Evolutionary conservation across 371 early-diverging fungal genomes (phyloP).

Genomic region (Apophysomyces variabilis): DNA sequence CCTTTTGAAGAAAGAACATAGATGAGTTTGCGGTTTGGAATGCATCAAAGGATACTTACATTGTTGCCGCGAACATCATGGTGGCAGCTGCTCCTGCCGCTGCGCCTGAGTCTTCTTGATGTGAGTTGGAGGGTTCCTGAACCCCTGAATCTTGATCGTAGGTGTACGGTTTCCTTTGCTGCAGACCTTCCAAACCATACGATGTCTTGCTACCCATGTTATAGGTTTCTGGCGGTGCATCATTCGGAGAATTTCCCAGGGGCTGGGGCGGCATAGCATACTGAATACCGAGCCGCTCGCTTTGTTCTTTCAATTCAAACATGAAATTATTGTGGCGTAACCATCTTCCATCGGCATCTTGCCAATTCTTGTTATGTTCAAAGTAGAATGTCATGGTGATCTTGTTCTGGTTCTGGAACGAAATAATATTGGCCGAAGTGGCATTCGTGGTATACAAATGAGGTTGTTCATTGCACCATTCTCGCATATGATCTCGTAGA

Average conservation of each 20-base stretch:
- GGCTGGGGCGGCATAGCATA: slow-evolving; percentile 54
- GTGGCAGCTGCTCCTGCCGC: slow-evolving; percentile 38
- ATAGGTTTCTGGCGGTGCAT: slow-evolving; percentile 35
- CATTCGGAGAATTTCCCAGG: slow-evolving; percentile 16
- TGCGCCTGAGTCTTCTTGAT: slow-evolving; percentile 26
- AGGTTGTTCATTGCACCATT: slow-evolving; percentile 51
- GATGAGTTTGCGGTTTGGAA: no score
- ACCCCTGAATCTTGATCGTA: slow-evolving; percentile 20
- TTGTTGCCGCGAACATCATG: slow-evolving; percentile 33
- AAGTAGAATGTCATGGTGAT: slow-evolving; percentile 49
- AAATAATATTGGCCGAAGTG: slow-evolving; percentile 35
- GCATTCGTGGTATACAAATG: slow-evolving; percentile 35
- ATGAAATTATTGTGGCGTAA: slow-evolving; percentile 69
- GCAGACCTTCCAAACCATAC: slow-evolving; percentile 43
- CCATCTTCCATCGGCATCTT: slow-evolving; percentile 72
- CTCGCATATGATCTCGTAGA: slow-evolving; percentile 62
- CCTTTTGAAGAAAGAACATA: no score
- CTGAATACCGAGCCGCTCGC: slow-evolving; percentile 62
- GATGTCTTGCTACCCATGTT: slow-evolving; percentile 35
- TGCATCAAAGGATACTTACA: slow-evolving; percentile 22
- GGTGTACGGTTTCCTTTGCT: slow-evolving; percentile 28
- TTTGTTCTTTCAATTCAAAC: slow-evolving; percentile 63
- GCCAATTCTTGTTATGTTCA: slow-evolving; percentile 78
- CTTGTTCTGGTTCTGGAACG: slow-evolving; percentile 43
- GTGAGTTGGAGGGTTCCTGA: not conserved